Conservation (phyloP, 768 basidiomycete genomes). For the Macrocybe gigantea region DNA sequence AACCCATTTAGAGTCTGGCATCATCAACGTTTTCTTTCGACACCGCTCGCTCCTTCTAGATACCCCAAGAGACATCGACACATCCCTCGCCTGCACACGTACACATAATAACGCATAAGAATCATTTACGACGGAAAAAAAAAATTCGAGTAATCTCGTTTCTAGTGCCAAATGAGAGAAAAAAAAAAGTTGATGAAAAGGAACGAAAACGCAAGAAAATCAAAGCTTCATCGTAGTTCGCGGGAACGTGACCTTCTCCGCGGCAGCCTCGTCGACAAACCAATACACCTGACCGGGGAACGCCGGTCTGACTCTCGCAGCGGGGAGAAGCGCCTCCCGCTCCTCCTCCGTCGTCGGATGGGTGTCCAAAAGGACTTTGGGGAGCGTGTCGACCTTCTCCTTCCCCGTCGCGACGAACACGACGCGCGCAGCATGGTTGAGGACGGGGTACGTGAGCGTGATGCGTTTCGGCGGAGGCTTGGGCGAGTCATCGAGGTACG, state of each 20-base stretch:
- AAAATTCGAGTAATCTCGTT: too few relatives aligned
- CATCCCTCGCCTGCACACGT: too few relatives aligned
- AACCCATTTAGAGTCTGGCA: too few relatives aligned
- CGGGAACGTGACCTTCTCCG: constrained; percentile 52
- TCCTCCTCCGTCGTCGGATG: constrained; percentile 30
- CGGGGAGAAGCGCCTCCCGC: constrained; percentile 65
- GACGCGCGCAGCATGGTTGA: constrained; percentile 83
- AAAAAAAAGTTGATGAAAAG: not conserved
- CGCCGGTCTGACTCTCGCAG: constrained; percentile 73
- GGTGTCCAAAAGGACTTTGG: constrained; percentile 56
- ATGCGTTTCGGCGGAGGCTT: constrained; percentile 89
- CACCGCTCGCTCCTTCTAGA: too few relatives aligned
- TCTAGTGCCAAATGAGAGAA: too few relatives aligned
- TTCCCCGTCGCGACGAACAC: constrained; percentile 87
- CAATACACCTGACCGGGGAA: constrained; percentile 85
- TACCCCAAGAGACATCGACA: too few relatives aligned
- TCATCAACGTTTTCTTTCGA: too few relatives aligned
- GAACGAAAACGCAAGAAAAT: not conserved
- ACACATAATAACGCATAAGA: too few relatives aligned
- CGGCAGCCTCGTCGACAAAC: constrained; percentile 90
- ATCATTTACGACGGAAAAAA: too few relatives aligned
- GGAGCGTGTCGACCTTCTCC: constrained; percentile 73
- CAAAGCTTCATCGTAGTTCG: constrained; percentile 54
- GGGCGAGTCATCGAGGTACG: constrained; percentile 87
- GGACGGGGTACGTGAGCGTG: constrained; percentile 88